Conservation (phyloP, 2,329 filamentous ascomycete genomes). For the Tolypocladium tundrense region DNA sequence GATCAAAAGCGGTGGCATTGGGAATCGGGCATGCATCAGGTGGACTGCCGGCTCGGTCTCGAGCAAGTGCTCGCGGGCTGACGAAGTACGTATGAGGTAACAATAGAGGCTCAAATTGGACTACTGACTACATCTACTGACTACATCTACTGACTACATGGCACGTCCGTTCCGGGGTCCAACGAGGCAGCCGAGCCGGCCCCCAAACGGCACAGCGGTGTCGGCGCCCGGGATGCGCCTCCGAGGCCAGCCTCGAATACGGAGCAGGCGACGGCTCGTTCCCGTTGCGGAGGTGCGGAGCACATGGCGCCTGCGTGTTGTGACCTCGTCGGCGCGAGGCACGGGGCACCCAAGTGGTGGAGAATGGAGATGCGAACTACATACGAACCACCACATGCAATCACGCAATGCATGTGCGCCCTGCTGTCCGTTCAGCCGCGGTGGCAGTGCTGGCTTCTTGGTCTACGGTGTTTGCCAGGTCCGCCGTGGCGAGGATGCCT, state of each 20-base stretch:
- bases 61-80: not conserved
- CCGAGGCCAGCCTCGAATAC: not conserved
- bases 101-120: not conserved
- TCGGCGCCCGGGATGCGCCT: not conserved
- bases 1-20: not conserved
- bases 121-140: too few relatives aligned
- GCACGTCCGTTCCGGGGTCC: not conserved
- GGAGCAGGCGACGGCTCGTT: not conserved
- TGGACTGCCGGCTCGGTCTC: too few relatives aligned
- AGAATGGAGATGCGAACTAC: too few relatives aligned
- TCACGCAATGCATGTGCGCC: too few relatives aligned
- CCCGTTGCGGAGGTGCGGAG: not conserved
- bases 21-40: not conserved
- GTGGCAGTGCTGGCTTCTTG: too few relatives aligned
- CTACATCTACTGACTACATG: not conserved
- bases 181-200: not conserved
- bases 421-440: not conserved
- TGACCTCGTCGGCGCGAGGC: not conserved
- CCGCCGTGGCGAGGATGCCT: not conserved
- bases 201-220: not conserved
- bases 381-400: too few relatives aligned
- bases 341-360: too few relatives aligned
- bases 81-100: not conserved
- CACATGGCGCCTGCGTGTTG: not conserved
- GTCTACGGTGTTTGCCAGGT: not conserved